These are phyloP conservation scores for Geosmithia flava DNA, from an alignment of 2,329 filamentous ascomycete species.

Conservation along the genomic window DNA sequence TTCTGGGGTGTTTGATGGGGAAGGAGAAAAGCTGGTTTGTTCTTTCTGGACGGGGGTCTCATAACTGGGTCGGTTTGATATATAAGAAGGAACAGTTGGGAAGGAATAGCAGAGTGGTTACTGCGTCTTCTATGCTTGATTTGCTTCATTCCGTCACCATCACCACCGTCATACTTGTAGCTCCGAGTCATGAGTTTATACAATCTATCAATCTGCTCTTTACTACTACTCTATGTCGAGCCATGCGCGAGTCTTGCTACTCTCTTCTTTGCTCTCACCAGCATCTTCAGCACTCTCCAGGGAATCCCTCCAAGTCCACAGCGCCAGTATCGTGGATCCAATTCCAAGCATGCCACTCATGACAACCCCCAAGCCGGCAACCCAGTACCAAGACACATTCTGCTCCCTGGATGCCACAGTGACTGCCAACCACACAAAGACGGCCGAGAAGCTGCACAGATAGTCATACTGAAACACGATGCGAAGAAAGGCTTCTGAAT, in stretches of 20 bases:
- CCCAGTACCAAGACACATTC: not conserved
- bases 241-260: no score
- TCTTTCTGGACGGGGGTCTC: no score
- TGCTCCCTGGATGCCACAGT: not conserved
- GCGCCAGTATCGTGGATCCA: not conserved
- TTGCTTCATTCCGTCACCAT: no score
- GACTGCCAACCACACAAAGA: slow-evolving; percentile 12
- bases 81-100: no score
- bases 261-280: not conserved
- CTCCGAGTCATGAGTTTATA: no score
- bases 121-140: no score
- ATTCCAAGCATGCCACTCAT: not conserved
- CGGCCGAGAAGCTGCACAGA: slow-evolving; percentile 7
- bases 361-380: not conserved
- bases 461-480: slow-evolving; percentile 15
- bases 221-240: no score
- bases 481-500: slow-evolving; percentile 5
- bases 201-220: no score
- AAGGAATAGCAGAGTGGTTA: no score
- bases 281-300: not conserved
- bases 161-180: no score
- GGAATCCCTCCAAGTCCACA: slow-evolving; percentile 1
- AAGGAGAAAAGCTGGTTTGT: no score
- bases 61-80: no score
- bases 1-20: not conserved